phyloP scores from a whole-genome alignment of 2,329 filamentous ascomycete genomes.

The Xylaria sp. region DNA sequence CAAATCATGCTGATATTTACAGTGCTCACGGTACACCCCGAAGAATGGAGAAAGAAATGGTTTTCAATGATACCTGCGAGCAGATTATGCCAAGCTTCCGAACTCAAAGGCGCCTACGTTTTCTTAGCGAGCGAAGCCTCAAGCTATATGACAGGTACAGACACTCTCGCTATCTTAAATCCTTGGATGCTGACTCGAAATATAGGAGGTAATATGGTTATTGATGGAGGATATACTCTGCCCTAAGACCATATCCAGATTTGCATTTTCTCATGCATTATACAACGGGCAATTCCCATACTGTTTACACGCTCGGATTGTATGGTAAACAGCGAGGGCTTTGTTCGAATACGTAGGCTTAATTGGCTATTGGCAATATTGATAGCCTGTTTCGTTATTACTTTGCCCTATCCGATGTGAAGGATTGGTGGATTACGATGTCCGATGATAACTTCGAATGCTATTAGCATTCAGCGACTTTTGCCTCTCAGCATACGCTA shows the following conservation, averaged over 20 bases:
- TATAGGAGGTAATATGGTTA: conserved; percentile 44
- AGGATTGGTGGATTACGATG: not conserved
- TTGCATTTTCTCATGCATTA: not conserved
- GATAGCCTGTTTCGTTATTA: not conserved
- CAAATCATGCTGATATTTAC: conserved; percentile 19
- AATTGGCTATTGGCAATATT: not conserved
- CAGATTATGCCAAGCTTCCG: conserved; percentile 47
- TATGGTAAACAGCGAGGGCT: not conserved
- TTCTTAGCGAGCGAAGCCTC: conserved; percentile 53
- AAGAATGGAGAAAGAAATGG: conserved; percentile 46
- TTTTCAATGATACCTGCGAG: conserved; percentile 45
- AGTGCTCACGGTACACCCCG: conserved; percentile 49
- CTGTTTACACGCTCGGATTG: not conserved
- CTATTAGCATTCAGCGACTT: not conserved
- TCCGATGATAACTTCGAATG: not conserved
- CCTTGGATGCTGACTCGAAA: not conserved
- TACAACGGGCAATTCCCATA: not conserved
- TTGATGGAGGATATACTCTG: conserved; percentile 47
- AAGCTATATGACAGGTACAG: conserved; percentile 54
- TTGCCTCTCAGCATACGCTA: not conserved
- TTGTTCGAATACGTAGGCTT: not conserved
- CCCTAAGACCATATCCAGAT: conserved; percentile 35
- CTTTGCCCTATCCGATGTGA: not conserved
- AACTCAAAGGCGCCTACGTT: conserved; percentile 52
- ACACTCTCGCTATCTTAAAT: not conserved